These are phyloP conservation scores for Priceomyces fermenticarens DNA, from an alignment of 805 yeast genomes.

Conservation along the genomic window DNA sequence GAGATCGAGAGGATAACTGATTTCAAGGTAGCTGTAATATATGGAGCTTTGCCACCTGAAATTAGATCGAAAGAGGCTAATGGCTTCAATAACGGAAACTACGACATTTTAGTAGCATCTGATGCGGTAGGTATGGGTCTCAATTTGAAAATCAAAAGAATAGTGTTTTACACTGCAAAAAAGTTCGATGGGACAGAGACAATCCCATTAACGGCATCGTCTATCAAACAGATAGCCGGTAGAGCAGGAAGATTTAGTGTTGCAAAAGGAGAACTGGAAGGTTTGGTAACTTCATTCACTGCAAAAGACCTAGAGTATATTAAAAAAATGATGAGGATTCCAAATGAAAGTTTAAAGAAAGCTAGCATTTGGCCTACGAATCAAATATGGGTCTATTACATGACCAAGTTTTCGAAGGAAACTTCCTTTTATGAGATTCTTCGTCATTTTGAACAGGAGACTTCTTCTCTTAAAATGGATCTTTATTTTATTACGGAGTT, in stretches of 20 bases:
- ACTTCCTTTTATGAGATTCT: constrained; percentile 47
- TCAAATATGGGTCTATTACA: constrained; percentile 62
- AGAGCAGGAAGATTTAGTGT: constrained; percentile 80
- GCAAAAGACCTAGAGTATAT: constrained; percentile 44
- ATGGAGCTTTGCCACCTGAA: constrained; percentile 96
- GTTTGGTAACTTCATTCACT: constrained; percentile 53
- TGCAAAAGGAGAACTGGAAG: constrained; percentile 35
- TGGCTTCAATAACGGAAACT: constrained; percentile 73
- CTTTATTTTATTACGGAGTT: constrained; percentile 37
- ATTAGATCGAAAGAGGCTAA: constrained; percentile 82
- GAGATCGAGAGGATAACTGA: constrained; percentile 63
- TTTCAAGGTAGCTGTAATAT: constrained; percentile 79
- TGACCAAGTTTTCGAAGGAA: constrained; percentile 56
- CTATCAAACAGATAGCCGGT: constrained; percentile 90
- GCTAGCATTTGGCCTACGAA: constrained; percentile 85
- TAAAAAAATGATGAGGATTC: constrained; percentile 44
- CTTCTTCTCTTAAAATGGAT: constrained; percentile 15
- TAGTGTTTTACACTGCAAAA: constrained; percentile 63
- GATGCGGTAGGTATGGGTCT: constrained; percentile 99
- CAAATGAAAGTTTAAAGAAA: constrained; percentile 48
- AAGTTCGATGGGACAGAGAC: constrained; percentile 69
- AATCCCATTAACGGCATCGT: constrained; percentile 54
- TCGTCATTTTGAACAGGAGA: constrained; percentile 44
- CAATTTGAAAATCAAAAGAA: constrained; percentile 76
- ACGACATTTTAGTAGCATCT: constrained; percentile 85